Conservation (phyloP, 2,329 filamentous ascomycete genomes). For the Exutisphaerella laricina region DNA sequence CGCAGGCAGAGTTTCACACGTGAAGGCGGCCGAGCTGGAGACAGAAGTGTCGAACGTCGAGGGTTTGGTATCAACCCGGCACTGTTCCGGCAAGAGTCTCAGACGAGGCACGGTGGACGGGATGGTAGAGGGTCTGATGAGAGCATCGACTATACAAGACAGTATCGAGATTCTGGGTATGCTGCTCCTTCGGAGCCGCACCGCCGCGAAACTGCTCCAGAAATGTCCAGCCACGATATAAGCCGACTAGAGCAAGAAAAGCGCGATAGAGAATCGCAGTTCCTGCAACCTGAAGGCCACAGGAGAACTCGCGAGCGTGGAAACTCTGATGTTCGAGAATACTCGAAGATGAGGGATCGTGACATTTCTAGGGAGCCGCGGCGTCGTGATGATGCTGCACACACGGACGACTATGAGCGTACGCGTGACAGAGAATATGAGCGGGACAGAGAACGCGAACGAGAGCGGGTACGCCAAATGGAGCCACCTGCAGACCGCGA, state of each 20-base stretch:
- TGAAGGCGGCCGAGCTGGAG: conserved; percentile 30
- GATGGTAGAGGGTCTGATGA: conserved; percentile 36
- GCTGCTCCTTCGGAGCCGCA: conserved; percentile 15
- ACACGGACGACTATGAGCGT: conserved; percentile 19
- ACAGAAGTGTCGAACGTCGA: conserved; percentile 41
- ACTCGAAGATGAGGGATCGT: conserved; percentile 17
- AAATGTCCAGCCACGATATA: conserved; percentile 20
- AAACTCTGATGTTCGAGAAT: conserved; percentile 21
- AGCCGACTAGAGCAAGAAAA: conserved; percentile 25
- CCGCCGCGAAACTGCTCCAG: conserved; percentile 28
- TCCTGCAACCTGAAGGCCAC: conserved; percentile 25
- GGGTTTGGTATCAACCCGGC: conserved; percentile 43
- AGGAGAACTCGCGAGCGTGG: conserved; percentile 6
- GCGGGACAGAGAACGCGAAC: conserved; percentile 24
- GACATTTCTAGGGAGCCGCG: conserved; percentile 21
- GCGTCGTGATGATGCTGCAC: conserved; percentile 31
- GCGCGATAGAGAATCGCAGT: conserved; percentile 24
- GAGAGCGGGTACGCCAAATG: conserved; percentile 22
- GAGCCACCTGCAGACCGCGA: conserved; percentile 21
- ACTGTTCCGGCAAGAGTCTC: conserved; percentile 16
- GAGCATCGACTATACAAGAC: conserved; percentile 34
- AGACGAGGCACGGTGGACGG: conserved; percentile 28
- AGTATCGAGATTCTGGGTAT: conserved; percentile 27
- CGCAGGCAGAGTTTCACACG: conserved; percentile 34
- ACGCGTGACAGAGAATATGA: conserved; percentile 21